phyloP scores from a whole-genome alignment of 2,329 filamentous ascomycete genomes.

The Epichloe uncinata region DNA sequence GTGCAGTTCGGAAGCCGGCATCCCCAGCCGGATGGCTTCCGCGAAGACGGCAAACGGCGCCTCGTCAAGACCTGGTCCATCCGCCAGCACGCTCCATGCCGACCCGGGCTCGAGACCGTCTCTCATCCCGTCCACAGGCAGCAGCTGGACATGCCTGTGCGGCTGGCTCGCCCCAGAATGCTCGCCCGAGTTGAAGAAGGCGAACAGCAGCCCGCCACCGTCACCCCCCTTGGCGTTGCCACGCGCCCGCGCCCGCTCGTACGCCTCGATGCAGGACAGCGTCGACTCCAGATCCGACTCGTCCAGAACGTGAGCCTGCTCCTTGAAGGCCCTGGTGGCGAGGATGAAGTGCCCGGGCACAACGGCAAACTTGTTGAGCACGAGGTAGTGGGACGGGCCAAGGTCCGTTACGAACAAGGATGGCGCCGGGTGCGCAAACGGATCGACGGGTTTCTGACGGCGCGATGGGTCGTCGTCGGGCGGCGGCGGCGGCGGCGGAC shows the following conservation, averaged over 20 bases:
- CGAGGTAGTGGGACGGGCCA: conserved; percentile 43
- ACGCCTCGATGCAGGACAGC: conserved; percentile 47
- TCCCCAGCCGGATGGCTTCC: conserved; percentile 21
- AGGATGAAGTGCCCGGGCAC: conserved; percentile 61
- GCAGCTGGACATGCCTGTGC: conserved; percentile 58
- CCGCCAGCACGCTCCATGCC: conserved; percentile 37
- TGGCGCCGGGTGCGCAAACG: conserved; percentile 47
- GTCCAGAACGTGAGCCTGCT: conserved; percentile 52
- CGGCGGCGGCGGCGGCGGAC: conserved; percentile 20
- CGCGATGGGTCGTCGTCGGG: conserved; percentile 13
- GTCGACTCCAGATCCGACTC: conserved; percentile 46
- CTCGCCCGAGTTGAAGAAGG: conserved; percentile 57
- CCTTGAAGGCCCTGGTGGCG: conserved; percentile 47
- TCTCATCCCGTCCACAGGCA: conserved; percentile 51
- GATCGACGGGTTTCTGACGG: conserved; percentile 36
- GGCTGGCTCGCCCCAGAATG: conserved; percentile 60
- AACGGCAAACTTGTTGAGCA: conserved; percentile 65
- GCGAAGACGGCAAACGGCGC: conserved; percentile 34
- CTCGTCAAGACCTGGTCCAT: conserved; percentile 17
- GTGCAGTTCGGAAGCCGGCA: conserved; percentile 24
- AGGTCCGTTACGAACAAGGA: conserved; percentile 40
- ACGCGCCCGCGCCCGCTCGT: conserved; percentile 17
- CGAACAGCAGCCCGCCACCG: conserved; percentile 39
- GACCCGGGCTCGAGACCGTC: conserved; percentile 28
- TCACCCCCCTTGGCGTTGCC: not conserved